phyloP scores from a whole-genome alignment of 2,329 filamentous ascomycete species.

The Albifimbria verrucaria region DNA sequence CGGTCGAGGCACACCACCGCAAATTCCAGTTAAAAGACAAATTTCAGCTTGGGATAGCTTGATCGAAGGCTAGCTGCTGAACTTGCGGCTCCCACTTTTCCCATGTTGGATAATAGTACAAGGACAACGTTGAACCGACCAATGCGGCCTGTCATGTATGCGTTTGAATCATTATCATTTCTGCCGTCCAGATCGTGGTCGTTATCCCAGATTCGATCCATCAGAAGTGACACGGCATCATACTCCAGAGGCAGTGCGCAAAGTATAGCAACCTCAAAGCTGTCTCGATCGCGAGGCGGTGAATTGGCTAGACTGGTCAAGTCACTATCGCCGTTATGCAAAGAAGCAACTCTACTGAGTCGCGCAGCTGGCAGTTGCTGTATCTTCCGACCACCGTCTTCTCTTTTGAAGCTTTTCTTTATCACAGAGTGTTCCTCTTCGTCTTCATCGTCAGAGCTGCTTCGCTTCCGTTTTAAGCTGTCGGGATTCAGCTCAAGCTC shows the following conservation, averaged over 20 bases:
- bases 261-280: not conserved
- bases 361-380: no score
- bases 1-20: conserved; percentile 30
- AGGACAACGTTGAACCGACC: conserved; percentile 22
- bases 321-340: no score
- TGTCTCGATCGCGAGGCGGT: no score
- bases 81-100: conserved; percentile 24
- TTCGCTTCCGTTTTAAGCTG: no score
- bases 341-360: no score
- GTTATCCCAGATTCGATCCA: not conserved
- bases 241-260: not conserved
- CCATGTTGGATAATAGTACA: conserved; percentile 19
- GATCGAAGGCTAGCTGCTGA: conserved; percentile 21
- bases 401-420: no score
- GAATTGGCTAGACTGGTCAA: no score
- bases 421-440: no score
- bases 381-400: no score
- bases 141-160: conserved; percentile 19
- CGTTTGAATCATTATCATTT: conserved; percentile 10
- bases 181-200: no score
- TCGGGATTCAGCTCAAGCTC: no score
- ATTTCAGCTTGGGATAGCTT: conserved; percentile 28
- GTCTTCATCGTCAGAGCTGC: no score
- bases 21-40: conserved; percentile 36
- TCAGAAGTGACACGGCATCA: not conserved